These are phyloP conservation scores for Monarda citriodora DNA, from an alignment of 305 asterid species.

Conservation along the genomic window DNA sequence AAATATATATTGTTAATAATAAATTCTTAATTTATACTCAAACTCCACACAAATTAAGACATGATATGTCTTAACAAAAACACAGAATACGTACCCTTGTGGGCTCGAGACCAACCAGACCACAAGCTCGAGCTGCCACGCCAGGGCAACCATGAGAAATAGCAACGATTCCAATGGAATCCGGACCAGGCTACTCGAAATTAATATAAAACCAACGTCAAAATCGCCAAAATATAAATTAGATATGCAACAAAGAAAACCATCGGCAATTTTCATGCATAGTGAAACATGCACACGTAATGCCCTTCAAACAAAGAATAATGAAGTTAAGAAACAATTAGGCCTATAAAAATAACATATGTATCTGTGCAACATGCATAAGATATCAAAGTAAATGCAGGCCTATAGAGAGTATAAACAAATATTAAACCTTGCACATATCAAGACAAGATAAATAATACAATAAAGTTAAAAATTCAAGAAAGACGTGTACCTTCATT, in stretches of 20 bases:
- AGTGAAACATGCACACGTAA: too few relatives aligned
- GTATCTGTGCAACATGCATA: constrained; percentile 13
- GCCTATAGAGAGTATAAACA: constrained; percentile 9
- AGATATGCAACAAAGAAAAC: constrained; percentile 1
- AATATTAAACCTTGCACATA: constrained; percentile 14
- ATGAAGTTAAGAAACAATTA: not conserved
- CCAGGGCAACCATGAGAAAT: constrained; percentile 99
- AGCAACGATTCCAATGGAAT: constrained; percentile 99
- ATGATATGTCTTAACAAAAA: constrained; percentile 6
- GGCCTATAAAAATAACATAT: constrained; percentile 10
- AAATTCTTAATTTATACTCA: not conserved
- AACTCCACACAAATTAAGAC: constrained; percentile 1
- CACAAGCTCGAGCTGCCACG: constrained; percentile 99
- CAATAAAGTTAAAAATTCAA: constrained; percentile 19
- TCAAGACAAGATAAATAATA: constrained; percentile 15
- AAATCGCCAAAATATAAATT: constrained; percentile 1
- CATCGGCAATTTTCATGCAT: not conserved
- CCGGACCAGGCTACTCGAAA: constrained; percentile 99
- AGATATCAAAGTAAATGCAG: constrained; percentile 6
- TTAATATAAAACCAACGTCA: constrained; percentile 19
- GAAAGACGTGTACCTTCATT: constrained; percentile 98
- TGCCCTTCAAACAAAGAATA: not conserved
- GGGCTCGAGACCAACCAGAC: constrained; percentile 98
- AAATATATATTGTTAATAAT: constrained; percentile 15
- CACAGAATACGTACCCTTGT: constrained; percentile 61